phyloP scores from a whole-genome alignment of 257 asterid genomes.

The Anisodus acutangulus region DNA sequence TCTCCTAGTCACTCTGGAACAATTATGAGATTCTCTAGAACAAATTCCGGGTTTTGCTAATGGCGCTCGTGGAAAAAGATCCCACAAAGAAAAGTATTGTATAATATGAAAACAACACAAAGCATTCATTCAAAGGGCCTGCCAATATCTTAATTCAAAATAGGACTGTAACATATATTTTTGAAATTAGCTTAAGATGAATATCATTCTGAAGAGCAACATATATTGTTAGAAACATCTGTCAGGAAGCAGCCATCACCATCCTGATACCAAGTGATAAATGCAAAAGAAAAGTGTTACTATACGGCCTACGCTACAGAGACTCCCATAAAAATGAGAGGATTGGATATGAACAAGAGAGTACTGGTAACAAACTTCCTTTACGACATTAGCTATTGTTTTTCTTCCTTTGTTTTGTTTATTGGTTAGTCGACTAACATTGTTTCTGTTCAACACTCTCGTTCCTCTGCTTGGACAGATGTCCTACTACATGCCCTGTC shows the following conservation, averaged over 20 bases:
- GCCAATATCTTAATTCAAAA: neutral
- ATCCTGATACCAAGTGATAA: neutral
- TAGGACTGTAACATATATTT: neutral
- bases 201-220: neutral
- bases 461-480: neutral
- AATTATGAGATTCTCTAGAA: too few relatives aligned
- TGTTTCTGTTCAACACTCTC: slow-evolving; percentile 22
- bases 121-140: neutral
- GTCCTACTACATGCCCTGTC: neutral
- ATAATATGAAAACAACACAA: neutral
- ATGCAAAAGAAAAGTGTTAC: neutral
- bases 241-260: neutral
- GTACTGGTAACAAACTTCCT: neutral
- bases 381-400: neutral
- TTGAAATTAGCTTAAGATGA: neutral
- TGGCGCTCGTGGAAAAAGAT: neutral
- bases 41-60: too few relatives aligned
- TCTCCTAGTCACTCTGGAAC: too few relatives aligned
- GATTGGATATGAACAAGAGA: slow-evolving; percentile 22
- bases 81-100: neutral
- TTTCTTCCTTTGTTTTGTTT: slow-evolving; percentile 17
- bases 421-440: neutral
- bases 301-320: neutral
- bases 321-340: neutral
- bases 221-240: neutral